A percentile compares a stretch with the other conserved stretches of the same genome.
Conservation (phyloP, 169 alveolate species). For the Plasmodium gallinaceum region DNA sequence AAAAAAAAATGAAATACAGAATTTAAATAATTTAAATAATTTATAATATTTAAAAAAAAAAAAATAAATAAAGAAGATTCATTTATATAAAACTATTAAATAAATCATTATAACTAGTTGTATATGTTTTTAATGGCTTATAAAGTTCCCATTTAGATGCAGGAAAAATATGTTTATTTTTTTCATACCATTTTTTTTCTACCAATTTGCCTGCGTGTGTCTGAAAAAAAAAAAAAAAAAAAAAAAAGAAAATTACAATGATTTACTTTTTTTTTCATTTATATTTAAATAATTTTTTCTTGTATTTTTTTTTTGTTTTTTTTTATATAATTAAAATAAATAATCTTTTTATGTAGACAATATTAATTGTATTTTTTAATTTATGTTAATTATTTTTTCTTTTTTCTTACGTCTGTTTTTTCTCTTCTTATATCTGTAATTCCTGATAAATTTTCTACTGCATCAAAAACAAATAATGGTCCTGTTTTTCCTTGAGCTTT, state of each 20-base stretch:
- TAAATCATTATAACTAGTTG: slow-evolving; percentile 60
- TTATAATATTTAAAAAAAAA: neutral
- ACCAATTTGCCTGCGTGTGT: slow-evolving; percentile 78
- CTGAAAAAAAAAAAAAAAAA: slow-evolving; percentile 25
- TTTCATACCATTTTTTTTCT: slow-evolving; percentile 79
- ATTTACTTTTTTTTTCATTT: neutral
- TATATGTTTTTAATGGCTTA: slow-evolving; percentile 72
- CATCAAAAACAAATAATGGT: slow-evolving; percentile 64
- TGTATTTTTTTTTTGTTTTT: neutral
- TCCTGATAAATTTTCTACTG: slow-evolving; percentile 68
- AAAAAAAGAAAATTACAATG: neutral
- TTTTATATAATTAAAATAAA: too few species aligned
- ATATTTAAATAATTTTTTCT: neutral
- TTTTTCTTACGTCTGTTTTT: slow-evolving; percentile 71
- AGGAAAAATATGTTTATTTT: slow-evolving; percentile 78
- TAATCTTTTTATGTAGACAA: neutral
- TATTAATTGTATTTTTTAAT: neutral
- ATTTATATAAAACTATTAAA: slow-evolving; percentile 24
- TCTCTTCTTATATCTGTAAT: slow-evolving; percentile 62
- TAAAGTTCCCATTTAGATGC: slow-evolving; percentile 80
- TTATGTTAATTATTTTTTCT: neutral
- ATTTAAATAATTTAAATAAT: neutral
- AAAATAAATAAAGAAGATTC: slow-evolving; percentile 9
- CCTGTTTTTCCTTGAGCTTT: slow-evolving; percentile 79
- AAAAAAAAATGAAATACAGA: neutral